A percentile compares a stretch with the other conserved stretches of the same genome.
phyloP scores from a whole-genome alignment of 2,329 filamentous ascomycete genomes.

The Arthroderma sp. region DNA sequence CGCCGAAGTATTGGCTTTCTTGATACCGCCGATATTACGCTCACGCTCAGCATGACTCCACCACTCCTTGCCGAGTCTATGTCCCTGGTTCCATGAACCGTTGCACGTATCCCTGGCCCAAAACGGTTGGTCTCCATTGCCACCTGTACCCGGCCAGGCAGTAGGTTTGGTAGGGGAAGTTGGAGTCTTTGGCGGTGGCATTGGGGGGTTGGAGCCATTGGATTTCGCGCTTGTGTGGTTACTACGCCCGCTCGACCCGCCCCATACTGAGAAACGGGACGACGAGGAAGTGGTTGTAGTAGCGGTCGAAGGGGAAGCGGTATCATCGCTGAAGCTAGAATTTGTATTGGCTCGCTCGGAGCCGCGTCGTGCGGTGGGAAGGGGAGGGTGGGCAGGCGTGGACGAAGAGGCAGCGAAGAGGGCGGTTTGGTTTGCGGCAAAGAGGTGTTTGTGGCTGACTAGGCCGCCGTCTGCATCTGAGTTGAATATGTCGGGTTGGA shows the following conservation, averaged over 20 bases:
- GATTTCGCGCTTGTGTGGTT: neutral
- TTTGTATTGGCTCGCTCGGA: slow-evolving; percentile 9
- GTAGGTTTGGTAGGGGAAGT: slow-evolving; percentile 13
- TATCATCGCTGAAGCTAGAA: slow-evolving; percentile 11
- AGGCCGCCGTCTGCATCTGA: slow-evolving; percentile 35
- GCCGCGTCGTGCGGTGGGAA: neutral
- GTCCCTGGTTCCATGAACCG: slow-evolving; percentile 33
- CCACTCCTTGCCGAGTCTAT: slow-evolving; percentile 33
- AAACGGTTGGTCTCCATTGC: slow-evolving; percentile 23
- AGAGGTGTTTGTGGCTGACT: slow-evolving; percentile 34
- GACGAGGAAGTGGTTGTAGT: slow-evolving; percentile 10
- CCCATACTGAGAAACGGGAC: slow-evolving; percentile 13
- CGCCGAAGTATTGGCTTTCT: neutral
- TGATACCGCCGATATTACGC: slow-evolving; percentile 16
- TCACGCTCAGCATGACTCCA: slow-evolving; percentile 37
- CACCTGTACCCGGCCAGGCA: slow-evolving; percentile 1
- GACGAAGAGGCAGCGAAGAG: slow-evolving; percentile 28
- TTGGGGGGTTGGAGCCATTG: slow-evolving; percentile 15
- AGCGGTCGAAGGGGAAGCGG: slow-evolving; percentile 7
- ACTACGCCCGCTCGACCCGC: neutral
- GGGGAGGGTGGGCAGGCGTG: slow-evolving; percentile 21
- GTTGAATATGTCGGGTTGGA: slow-evolving; percentile 32
- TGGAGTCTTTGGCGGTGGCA: slow-evolving; percentile 11
- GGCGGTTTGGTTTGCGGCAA: slow-evolving; percentile 31
- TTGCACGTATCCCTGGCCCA: slow-evolving; percentile 35